These are phyloP conservation scores for Aechmea fasciata DNA, from an alignment of 176 grass and related monocot genomes.

Conservation along the genomic window DNA sequence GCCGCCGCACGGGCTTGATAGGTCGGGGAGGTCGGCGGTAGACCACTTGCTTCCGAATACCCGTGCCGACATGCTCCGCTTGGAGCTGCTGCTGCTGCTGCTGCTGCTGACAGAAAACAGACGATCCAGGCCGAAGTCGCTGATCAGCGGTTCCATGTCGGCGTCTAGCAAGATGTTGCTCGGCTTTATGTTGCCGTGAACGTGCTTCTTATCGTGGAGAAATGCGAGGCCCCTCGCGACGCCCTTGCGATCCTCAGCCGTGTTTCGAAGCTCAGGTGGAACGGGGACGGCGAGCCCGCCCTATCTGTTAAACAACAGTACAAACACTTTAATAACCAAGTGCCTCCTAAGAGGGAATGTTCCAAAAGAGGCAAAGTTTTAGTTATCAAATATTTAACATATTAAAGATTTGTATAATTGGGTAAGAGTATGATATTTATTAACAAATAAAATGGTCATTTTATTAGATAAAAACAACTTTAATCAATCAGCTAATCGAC, in stretches of 20 bases:
- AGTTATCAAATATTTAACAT: no score
- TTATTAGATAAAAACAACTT: no score
- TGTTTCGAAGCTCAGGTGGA: conserved; percentile 48
- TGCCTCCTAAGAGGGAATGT: no score
- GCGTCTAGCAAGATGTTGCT: conserved; percentile 68
- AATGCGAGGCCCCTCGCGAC: conserved; percentile 64
- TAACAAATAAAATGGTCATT: no score
- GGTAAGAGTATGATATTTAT: no score
- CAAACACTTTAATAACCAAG: background rate
- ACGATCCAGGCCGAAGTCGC: conserved; percentile 65
- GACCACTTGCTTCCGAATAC: conserved; percentile 60
- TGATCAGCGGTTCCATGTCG: conserved; percentile 61
- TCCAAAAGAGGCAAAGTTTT: no score
- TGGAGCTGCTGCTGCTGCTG: conserved; percentile 7
- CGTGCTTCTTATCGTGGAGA: conserved; percentile 76
- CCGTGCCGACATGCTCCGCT: conserved; percentile 6
- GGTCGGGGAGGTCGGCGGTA: conserved; percentile 44
- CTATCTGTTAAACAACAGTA: conserved; percentile 36
- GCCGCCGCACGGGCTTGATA: conserved; percentile 17
- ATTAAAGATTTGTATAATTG: no score
- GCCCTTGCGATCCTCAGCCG: conserved; percentile 60
- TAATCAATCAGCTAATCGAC: no score
- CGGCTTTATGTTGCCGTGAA: conserved; percentile 70
- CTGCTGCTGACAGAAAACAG: conserved; percentile 22
- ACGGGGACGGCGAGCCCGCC: conserved; percentile 35